phyloP scores from a whole-genome alignment of 2,329 filamentous ascomycete species.

The Neonectria sp. region DNA sequence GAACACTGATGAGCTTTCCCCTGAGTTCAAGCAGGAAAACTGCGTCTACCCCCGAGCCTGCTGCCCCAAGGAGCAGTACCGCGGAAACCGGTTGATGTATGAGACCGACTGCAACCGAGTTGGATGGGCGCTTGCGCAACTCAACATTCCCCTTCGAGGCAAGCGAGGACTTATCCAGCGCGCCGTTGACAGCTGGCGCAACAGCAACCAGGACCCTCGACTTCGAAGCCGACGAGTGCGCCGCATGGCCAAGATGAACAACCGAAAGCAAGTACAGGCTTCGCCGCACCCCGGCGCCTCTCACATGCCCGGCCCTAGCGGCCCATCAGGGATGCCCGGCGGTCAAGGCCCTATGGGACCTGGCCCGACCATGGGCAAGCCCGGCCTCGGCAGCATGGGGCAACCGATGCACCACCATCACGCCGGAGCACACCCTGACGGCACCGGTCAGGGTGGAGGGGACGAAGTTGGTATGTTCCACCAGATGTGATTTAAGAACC shows the following conservation, averaged over 20 bases:
- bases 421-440: constrained; percentile 58
- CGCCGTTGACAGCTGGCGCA: constrained; percentile 98
- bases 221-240: constrained; percentile 92
- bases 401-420: constrained; percentile 79
- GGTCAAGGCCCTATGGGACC: constrained; percentile 74
- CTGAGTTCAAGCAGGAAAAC: constrained; percentile 97
- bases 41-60: constrained; percentile 97
- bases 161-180: constrained; percentile 97
- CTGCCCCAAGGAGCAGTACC: constrained; percentile 95
- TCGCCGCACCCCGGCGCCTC: constrained; percentile 68
- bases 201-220: constrained; percentile 97
- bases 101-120: constrained; percentile 99
- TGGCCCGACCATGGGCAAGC: constrained; percentile 74
- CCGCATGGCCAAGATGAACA: constrained; percentile 96
- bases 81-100: constrained; percentile 94
- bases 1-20: constrained; percentile 85
- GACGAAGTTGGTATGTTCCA: constrained; percentile 99
- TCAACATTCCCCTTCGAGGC: constrained; percentile 91
- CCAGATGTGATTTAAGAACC: constrained; percentile 80
- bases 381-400: constrained; percentile 77
- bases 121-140: constrained; percentile 97
- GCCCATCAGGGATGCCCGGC: constrained; percentile 75
- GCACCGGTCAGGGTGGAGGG: constrained; percentile 75
- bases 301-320: constrained; percentile 79
- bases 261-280: constrained; percentile 79